phyloP scores from a whole-genome alignment of 2,329 filamentous ascomycete genomes.

The Colletotrichum destructivum region DNA sequence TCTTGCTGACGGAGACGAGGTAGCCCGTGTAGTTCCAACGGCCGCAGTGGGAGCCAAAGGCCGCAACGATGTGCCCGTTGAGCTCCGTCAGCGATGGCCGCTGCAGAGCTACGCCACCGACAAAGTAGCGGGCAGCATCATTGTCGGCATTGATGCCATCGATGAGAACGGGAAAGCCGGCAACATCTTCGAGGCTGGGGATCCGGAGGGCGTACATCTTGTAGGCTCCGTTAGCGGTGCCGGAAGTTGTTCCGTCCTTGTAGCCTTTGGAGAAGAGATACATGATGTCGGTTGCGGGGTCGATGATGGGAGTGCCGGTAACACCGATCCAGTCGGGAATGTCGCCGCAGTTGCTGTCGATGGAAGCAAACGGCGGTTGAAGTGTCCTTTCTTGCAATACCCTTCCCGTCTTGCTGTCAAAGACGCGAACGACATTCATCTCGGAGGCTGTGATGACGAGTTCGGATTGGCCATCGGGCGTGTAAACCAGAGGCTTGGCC shows the following conservation, averaged over 20 bases:
- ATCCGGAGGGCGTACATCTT: slow-evolving; percentile 58
- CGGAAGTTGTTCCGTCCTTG: slow-evolving; percentile 45
- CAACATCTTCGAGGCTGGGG: slow-evolving; percentile 54
- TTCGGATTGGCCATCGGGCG: slow-evolving; percentile 54
- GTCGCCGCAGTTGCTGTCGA: slow-evolving; percentile 57
- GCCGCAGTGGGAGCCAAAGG: slow-evolving; percentile 64
- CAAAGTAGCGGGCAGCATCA: slow-evolving; percentile 59
- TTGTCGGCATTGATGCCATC: slow-evolving; percentile 63
- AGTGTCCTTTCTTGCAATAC: slow-evolving; percentile 55
- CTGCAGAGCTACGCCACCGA: slow-evolving; percentile 62
- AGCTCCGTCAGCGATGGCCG: slow-evolving; percentile 54
- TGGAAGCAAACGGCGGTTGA: slow-evolving; percentile 56
- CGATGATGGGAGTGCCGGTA: slow-evolving; percentile 55
- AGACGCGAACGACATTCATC: slow-evolving; percentile 56
- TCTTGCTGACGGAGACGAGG: slow-evolving; percentile 51
- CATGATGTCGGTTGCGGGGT: slow-evolving; percentile 52
- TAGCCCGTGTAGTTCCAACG: slow-evolving; percentile 60
- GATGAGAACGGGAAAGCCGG: slow-evolving; percentile 59
- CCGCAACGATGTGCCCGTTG: slow-evolving; percentile 59
- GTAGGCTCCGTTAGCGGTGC: slow-evolving; percentile 54
- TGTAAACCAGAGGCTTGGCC: slow-evolving; percentile 61
- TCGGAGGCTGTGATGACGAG: slow-evolving; percentile 56
- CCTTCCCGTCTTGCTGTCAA: slow-evolving; percentile 59
- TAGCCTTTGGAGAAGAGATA: slow-evolving; percentile 57
- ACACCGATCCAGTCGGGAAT: slow-evolving; percentile 57